Evolutionary conservation across 495 filamentous ascomycete genomes (phyloP), one percentile per base, ranked within the genome.

Genomic region (Halenospora varia): DNA sequence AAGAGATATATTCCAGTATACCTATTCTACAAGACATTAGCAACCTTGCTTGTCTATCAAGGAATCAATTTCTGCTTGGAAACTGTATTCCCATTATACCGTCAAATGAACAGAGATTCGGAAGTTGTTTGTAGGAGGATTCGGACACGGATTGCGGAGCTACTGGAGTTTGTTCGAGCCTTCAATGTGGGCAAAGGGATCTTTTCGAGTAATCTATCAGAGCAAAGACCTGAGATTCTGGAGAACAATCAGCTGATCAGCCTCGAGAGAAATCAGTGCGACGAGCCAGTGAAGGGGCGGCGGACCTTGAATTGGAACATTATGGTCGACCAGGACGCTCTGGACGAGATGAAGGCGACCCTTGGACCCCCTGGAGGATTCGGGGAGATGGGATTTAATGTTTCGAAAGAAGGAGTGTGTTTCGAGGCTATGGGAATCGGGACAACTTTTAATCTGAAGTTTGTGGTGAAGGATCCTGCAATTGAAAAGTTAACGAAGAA

Each of bases 281-380:
- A 53, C 2, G 9, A 53, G 26, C 49, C 50, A 0, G 17, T 39
- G 10, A 24, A 48, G 20, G 54, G 54, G 2, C 24, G 44, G 20
- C 18, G 59, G n/a, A 62, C 15, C 3, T 25, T 62, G 17, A 35
- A 48, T 20, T 62, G 60, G 60, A 55, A 55, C 17, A 20, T 62
- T 10, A 50, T 19, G 22, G 26, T 62, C 13, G 51, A 55, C 26
- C 19, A 45, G 10, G 23, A 25, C 3, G 60, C 60, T 13, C 13
- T 62, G 23, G 19, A 58, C 10, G 60, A 62, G 55, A 58, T 62
- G 50, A 62, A 44, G 47, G 55, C 58, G 45, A 62, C 51, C 1
- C 42, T 62, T 13, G 55, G 55, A 2, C 60, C 60, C 1, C 55
- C 55, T 17, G 60, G 60, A 2, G 60, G 55, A 13, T 62, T 62